Conservation (phyloP, 352 stramenopile genomes). For the Globisporangium viniferum region DNA sequence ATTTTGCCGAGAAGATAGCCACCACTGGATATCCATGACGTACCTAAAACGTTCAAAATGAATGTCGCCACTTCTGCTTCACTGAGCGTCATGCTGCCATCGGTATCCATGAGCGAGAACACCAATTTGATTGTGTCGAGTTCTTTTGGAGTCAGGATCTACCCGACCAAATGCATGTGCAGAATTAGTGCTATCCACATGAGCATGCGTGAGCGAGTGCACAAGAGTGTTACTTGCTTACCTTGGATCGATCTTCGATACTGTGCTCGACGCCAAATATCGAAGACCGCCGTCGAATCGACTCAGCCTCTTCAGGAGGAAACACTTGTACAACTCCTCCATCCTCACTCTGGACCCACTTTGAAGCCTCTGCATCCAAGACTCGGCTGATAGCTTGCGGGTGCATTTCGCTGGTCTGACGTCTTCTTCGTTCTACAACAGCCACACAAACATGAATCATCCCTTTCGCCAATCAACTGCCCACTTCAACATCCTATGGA, state of each 20-base stretch:
- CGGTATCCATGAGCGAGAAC: constrained; percentile 78
- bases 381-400: constrained; percentile 64
- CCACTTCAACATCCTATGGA: neutral
- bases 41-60: constrained; percentile 74
- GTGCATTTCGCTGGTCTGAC: constrained; percentile 76
- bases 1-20: neutral
- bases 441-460: neutral
- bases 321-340: constrained; percentile 5
- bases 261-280: neutral
- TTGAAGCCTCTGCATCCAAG: constrained; percentile 61
- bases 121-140: constrained; percentile 79
- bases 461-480: neutral
- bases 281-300: neutral
- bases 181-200: neutral
- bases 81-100: constrained; percentile 64
- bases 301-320: neutral
- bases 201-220: neutral
- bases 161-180: neutral
- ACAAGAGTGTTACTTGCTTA: neutral
- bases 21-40: neutral
- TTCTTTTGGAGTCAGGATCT: constrained; percentile 58
- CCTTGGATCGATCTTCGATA: constrained; percentile 31
- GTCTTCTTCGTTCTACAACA: constrained; percentile 32
- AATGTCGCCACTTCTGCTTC: constrained; percentile 58
- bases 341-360: constrained; percentile 64